Base-by-base conservation (phyloP, 305 asterid species). In the Fraxinus velutina region DNA sequence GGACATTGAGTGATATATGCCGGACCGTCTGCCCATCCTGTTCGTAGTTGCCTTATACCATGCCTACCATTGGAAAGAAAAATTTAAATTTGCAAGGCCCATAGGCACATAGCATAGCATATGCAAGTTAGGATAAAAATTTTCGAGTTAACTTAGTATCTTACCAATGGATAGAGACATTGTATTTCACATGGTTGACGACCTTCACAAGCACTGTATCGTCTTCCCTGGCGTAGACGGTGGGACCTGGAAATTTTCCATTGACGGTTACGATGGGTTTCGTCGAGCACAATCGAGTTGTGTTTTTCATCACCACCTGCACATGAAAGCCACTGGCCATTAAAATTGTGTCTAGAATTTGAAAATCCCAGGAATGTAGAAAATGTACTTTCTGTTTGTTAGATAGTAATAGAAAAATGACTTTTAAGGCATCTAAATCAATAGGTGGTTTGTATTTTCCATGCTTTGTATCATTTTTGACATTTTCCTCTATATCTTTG, bases 21-120 rank as follows among this genome's bases (percentile, higher is more conserved):
- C 0, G 99, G 99, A 13, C 99, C 98, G 27, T 96, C 99, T 1
- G 99, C 89, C 99, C 99, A 96, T 6, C 99, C 99, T 8, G 95
- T 92, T 76, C 94, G 85, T 10, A 94, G 87, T 84, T 96, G 99
- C 55, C 93, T 82, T 44, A 95, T 37, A 7, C 98, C 98, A 66
- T 96, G 98, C 99, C 99, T 95, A 77, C n/a, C 5, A 17, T 60
- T 0, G 2, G 24, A 19, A 57, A 57, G 29, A 32, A 70, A 62
- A 3, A 44, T 7, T 6, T 6, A n/a, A 44, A 17, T 27, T 57
- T 15, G 24, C 60, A 47, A 13, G 21, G 19, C 6, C 6, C 15
- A 47, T 13, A 12, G 19, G 57, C 19, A 47, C 57, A 2, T 47
- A 13, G 15, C 19, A 13, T 4, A 47, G 15, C 19, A 13, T 4